Conservation (phyloP, 495 filamentous ascomycete genomes). For the Aspergillus cristatus region DNA sequence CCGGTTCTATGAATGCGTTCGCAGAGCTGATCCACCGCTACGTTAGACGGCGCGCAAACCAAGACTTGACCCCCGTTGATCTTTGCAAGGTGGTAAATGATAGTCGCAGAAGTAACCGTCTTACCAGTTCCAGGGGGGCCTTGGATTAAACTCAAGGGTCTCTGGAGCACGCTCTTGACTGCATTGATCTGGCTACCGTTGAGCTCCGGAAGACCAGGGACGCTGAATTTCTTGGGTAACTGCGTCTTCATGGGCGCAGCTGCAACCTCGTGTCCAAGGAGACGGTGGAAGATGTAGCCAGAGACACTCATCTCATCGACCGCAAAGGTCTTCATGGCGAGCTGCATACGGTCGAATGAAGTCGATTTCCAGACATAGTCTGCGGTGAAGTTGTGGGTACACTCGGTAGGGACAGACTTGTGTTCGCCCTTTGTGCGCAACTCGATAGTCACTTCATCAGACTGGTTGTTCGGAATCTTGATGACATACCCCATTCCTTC, state of each 20-base stretch:
- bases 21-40: conserved; percentile 96
- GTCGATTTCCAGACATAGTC: conserved; percentile 99
- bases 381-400: conserved; percentile 94
- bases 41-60: conserved; percentile 96
- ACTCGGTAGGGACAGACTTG: conserved; percentile 93
- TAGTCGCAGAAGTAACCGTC: conserved; percentile 98
- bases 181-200: conserved; percentile 95
- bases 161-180: conserved; percentile 90
- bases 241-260: conserved; percentile 94
- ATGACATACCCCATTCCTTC: conserved; percentile 98
- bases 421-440: conserved; percentile 82
- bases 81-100: conserved; percentile 96
- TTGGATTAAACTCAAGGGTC: conserved; percentile 91
- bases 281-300: conserved; percentile 96
- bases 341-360: conserved; percentile 98
- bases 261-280: conserved; percentile 92
- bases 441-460: conserved; percentile 95
- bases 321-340: conserved; percentile 98
- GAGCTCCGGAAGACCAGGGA: conserved; percentile 89
- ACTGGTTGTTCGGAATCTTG: conserved; percentile 99
- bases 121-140: conserved; percentile 96
- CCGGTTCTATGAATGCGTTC: conserved; percentile 94
- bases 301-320: conserved; percentile 98
- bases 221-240: conserved; percentile 93
- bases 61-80: conserved; percentile 91